phyloP scores from a whole-genome alignment of 257 asterid genomes.

The Jacaranda mimosifolia region DNA sequence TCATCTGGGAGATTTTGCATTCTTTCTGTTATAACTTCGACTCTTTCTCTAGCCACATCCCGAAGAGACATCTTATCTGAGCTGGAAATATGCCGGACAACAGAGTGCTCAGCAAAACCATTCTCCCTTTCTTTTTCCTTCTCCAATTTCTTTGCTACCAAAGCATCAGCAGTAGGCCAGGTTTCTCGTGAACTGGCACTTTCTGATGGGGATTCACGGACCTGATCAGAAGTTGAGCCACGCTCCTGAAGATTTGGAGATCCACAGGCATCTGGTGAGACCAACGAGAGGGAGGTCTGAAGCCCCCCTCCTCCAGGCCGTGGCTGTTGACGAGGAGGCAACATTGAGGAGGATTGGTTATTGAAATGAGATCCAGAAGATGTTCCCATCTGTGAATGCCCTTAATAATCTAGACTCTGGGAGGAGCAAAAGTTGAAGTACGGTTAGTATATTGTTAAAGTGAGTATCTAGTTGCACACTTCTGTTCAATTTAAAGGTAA shows the following conservation, averaged over 20 bases:
- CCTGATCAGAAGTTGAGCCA: constrained; percentile 82
- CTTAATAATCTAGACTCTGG: constrained; percentile 32
- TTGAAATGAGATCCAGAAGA: constrained; percentile 81
- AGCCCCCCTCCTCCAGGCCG: constrained; percentile 71
- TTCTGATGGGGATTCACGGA: constrained; percentile 87
- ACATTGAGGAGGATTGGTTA: constrained; percentile 74
- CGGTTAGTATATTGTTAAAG: constrained; percentile 5
- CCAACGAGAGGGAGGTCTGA: constrained; percentile 81
- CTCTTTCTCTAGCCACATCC: constrained; percentile 84
- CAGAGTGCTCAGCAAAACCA: constrained; percentile 80
- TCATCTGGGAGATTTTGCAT: constrained; percentile 89
- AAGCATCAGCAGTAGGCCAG: constrained; percentile 87
- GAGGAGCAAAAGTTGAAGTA: constrained; percentile 4
- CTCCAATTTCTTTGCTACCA: constrained; percentile 35
- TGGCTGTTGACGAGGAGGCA: constrained; percentile 95
- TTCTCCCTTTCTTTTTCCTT: constrained; percentile 72
- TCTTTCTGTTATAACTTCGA: constrained; percentile 76
- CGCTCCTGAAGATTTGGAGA: constrained; percentile 85
- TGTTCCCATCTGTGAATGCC: constrained; percentile 58
- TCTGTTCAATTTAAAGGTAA: neutral
- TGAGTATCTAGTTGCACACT: neutral
- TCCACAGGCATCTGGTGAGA: constrained; percentile 79
- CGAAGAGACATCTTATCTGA: constrained; percentile 78
- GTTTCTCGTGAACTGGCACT: constrained; percentile 97
- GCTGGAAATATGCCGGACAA: constrained; percentile 65